These are phyloP conservation scores for Crithidia bombi DNA, from an alignment of 208 protist genomes.

Conservation along the genomic window DNA sequence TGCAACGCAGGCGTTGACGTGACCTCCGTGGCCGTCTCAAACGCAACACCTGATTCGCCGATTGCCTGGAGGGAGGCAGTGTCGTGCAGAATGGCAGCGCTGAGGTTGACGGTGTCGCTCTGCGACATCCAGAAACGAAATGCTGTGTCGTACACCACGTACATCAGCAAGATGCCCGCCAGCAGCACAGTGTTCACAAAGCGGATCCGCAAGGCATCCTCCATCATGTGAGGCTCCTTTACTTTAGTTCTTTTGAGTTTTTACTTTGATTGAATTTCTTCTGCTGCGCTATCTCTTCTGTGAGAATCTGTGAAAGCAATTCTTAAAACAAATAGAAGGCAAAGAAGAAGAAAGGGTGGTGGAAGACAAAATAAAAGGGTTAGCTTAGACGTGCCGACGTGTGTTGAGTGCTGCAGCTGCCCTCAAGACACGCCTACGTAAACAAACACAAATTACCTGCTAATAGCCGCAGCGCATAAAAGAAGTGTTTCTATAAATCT, in stretches of 20 bases:
- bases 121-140: constrained; percentile 34
- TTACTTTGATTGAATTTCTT: no score
- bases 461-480: no score
- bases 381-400: no score
- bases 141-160: constrained; percentile 24
- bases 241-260: not conserved
- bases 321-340: no score
- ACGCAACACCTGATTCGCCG: constrained; percentile 12
- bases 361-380: no score
- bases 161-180: constrained; percentile 22
- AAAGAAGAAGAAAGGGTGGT: no score
- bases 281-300: no score
- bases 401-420: no score
- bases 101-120: constrained; percentile 17
- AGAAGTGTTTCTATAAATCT: no score
- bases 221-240: constrained; percentile 10
- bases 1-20: constrained; percentile 14
- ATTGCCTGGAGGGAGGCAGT: not conserved
- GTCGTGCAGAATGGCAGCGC: constrained; percentile 19
- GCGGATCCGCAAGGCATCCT: constrained; percentile 3
- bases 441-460: no score
- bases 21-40: constrained; percentile 11
- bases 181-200: constrained; percentile 21
- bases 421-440: no score
- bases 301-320: no score